These are phyloP conservation scores for Alternaria tenuissima DNA, from an alignment of 2,329 filamentous ascomycete genomes.

Conservation along the genomic window DNA sequence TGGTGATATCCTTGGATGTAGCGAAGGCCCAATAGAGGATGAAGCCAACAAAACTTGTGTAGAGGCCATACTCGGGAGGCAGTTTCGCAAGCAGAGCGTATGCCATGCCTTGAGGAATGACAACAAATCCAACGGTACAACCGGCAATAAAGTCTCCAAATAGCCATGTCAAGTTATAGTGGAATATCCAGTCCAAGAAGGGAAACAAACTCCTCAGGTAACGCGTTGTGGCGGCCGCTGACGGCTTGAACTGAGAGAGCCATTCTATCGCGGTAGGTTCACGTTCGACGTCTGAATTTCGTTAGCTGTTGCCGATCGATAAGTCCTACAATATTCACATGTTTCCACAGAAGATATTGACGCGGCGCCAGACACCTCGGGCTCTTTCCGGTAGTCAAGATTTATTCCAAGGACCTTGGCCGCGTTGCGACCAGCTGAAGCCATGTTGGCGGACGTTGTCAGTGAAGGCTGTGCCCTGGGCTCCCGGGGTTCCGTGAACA, in stretches of 20 bases:
- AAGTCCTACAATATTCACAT: conserved; percentile 22
- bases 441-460: conserved; percentile 24
- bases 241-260: conserved; percentile 71
- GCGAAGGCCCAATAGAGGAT: conserved; percentile 97
- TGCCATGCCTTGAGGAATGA: conserved; percentile 97
- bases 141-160: conserved; percentile 87
- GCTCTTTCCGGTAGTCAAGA: conserved; percentile 72
- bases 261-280: conserved; percentile 80
- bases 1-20: conserved; percentile 98
- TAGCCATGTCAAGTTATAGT: conserved; percentile 92
- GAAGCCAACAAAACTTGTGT: conserved; percentile 96
- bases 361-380: conserved; percentile 77
- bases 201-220: conserved; percentile 83
- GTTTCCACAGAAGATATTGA: conserved; percentile 73
- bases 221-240: conserved; percentile 56
- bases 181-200: conserved; percentile 85
- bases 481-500: background rate
- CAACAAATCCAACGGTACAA: conserved; percentile 77
- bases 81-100: conserved; percentile 86
- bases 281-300: conserved; percentile 80
- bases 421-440: conserved; percentile 73
- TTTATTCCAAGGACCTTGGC: conserved; percentile 87
- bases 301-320: conserved; percentile 27
- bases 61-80: conserved; percentile 83
- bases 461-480: background rate